Conservation (phyloP, 768 basidiomycete species). For the Gymnopilus junonius region DNA sequence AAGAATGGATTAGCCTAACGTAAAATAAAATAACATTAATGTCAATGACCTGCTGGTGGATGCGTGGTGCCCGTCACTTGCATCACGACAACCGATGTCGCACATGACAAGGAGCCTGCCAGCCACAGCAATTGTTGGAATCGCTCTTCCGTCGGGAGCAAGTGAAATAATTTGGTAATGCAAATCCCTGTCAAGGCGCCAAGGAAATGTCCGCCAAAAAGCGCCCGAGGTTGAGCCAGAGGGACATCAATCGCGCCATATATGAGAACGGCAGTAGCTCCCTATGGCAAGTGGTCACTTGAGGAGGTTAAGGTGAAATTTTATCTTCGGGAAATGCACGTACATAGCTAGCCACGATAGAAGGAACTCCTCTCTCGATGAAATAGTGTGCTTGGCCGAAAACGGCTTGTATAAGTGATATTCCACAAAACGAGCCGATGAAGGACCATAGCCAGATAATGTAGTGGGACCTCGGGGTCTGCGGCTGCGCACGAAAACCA, state of each 20-base stretch:
- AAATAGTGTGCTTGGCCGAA: constrained; percentile 55
- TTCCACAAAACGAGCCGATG: constrained; percentile 53
- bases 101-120: constrained; percentile 48
- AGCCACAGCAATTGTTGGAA: constrained; percentile 54
- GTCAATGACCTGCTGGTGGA: constrained; percentile 51
- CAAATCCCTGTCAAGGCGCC: constrained; percentile 52
- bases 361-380: constrained; percentile 45
- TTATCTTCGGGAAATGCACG: constrained; percentile 19
- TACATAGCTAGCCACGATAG: constrained; percentile 54
- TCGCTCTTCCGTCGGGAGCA: constrained; percentile 45
- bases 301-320: not conserved
- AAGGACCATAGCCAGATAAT: constrained; percentile 57
- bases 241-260: constrained; percentile 58
- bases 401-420: constrained; percentile 52
- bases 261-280: constrained; percentile 57
- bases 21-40: not conserved
- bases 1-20: not conserved
- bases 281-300: constrained; percentile 34
- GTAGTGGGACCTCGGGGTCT: constrained; percentile 35
- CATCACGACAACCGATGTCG: constrained; percentile 49
- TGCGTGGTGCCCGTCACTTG: constrained; percentile 56
- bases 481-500: constrained; percentile 43
- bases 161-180: constrained; percentile 54
- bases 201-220: constrained; percentile 56
- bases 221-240: constrained; percentile 54